phyloP scores from a whole-genome alignment of 2,329 filamentous ascomycete genomes.

The Truncatella angustata region DNA sequence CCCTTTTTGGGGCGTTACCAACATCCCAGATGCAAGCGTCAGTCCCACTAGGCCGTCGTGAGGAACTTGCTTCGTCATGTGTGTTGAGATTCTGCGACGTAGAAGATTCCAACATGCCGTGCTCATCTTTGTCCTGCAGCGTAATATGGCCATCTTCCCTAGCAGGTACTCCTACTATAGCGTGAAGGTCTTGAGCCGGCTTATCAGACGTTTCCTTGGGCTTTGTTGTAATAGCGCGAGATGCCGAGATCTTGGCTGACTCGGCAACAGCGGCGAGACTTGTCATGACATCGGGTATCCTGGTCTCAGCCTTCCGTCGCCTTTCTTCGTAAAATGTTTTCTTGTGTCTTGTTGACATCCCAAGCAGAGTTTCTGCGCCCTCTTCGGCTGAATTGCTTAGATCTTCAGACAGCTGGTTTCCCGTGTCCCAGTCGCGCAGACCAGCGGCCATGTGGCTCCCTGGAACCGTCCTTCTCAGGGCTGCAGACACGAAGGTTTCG shows the following conservation, averaged over 20 bases:
- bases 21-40: not conserved
- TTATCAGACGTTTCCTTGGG: not conserved
- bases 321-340: conserved; percentile 3
- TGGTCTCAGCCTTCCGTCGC: not conserved
- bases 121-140: no score
- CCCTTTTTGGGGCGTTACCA: not conserved
- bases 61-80: no score
- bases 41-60: not conserved
- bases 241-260: not conserved
- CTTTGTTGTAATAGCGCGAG: not conserved
- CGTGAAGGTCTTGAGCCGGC: no score
- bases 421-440: conserved; percentile 30
- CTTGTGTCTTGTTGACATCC: not conserved
- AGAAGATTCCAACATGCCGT: no score
- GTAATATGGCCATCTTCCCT: no score
- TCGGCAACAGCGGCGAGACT: conserved; percentile 7
- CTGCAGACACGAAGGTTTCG: conserved; percentile 26
- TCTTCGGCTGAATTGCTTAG: conserved; percentile 20
- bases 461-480: conserved; percentile 23
- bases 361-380: conserved; percentile 14
- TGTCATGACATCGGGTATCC: conserved; percentile 10
- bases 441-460: conserved; percentile 23
- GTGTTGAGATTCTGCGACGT: no score
- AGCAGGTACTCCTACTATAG: no score
- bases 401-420: conserved; percentile 24